Base-by-base conservation (phyloP, 1,284 basidiomycete species). In the Tilletia walkeri region DNA sequence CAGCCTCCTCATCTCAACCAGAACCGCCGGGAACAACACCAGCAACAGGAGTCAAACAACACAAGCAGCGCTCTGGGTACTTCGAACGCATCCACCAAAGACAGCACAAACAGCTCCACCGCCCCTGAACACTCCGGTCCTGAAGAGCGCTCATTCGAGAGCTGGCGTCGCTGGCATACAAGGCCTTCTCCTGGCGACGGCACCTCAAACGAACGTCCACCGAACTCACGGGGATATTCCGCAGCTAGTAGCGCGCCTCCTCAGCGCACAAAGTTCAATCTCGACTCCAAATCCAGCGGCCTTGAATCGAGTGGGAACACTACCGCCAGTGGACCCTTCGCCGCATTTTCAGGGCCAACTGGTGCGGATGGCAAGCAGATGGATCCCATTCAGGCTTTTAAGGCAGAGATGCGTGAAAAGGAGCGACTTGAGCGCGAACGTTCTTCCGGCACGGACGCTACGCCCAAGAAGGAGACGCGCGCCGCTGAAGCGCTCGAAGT, bases 341-440 rank as follows among this genome's bases (percentile, higher is more conserved):
- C 59, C 14, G 59, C 59, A 6, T 63, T 63, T 20, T 36, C 59
- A 4, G 59, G 59, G 18, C 14, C 30, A 10, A 34, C 9, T 39
- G 38, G 59, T 34, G 5, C 56, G 4, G 59, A 38, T 18, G 65
- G 39, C 5, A 47, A 47, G 7, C 39, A 30, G 78, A 85, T 92
- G 34, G 92, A 94, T 82, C 89, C 90, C 67, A 93, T 94, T 66
- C 93, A 94, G 80, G 92, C 90, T 1, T 94, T 92, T 89, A 94
- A 93, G 86, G 91, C 90, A 81, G 90, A 89, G 71, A 88, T 92
- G 87, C 92, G 91, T 81, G 92, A 92, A 83, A 91, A 89, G 76
- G 91, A 91, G 77, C 85, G 89, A 84, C 90, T 88, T 70, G 75
- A 85, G 63, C 41, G 66, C n/a, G 56, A 39, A 47, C 16, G 56